Evolutionary conservation across 2,329 filamentous ascomycete genomes (phyloP).

Genomic region (Sporothrix brunneoviolacea): DNA sequence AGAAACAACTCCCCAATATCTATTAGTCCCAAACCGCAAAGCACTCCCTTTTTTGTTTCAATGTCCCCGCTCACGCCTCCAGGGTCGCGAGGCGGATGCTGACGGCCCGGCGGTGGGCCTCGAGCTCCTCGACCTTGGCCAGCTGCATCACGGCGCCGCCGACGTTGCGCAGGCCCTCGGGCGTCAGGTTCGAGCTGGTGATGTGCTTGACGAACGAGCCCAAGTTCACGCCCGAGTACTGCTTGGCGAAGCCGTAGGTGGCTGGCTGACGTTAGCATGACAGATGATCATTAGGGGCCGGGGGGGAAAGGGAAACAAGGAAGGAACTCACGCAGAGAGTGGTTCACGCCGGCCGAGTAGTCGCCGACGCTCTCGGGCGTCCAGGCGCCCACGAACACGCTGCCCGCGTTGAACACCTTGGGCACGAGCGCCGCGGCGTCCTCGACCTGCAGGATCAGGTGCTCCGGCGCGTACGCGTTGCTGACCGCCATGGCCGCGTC

Average conservation of each 20-base stretch:
- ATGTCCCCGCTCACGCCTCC: constrained; percentile 1
- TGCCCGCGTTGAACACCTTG: constrained; percentile 85
- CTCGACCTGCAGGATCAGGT: constrained; percentile 84
- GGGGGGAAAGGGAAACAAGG: background rate
- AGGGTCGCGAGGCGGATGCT: constrained; percentile 61
- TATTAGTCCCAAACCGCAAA: too few relatives aligned
- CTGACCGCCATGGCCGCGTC: constrained; percentile 74
- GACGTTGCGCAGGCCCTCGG: constrained; percentile 77
- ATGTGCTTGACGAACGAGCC: constrained; percentile 97
- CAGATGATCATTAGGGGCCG: too few relatives aligned
- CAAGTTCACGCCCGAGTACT: constrained; percentile 96
- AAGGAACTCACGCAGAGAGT: constrained; percentile 76
- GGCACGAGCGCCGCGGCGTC: constrained; percentile 69
- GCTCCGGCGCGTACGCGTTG: constrained; percentile 94
- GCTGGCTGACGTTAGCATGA: constrained; percentile 45
- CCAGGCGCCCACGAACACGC: constrained; percentile 93
- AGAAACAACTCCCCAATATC: too few relatives aligned
- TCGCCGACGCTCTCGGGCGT: constrained; percentile 97
- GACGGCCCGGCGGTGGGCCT: constrained; percentile 86
- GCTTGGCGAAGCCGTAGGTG: constrained; percentile 95
- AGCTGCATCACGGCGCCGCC: constrained; percentile 89
- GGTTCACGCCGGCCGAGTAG: constrained; percentile 96
- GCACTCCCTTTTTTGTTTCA: background rate
- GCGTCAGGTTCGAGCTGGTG: constrained; percentile 84
- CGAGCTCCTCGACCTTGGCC: constrained; percentile 87